Conservation (phyloP, 345 rosid species). For the Eucalyptus sp. region DNA sequence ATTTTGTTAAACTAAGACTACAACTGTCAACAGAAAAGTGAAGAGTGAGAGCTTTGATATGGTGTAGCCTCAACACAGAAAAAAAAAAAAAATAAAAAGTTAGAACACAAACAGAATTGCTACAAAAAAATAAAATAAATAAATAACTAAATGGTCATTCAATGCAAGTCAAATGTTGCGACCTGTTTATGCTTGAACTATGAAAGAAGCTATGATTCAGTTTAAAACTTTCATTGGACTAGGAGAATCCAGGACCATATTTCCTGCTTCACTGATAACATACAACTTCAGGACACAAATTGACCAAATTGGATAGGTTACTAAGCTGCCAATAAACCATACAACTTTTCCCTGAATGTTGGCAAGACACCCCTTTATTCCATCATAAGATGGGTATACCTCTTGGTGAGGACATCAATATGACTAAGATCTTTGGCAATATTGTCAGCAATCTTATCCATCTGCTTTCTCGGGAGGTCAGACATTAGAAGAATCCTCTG, state of each 20-base stretch:
- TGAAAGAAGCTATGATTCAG: not conserved
- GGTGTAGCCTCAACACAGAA: not conserved
- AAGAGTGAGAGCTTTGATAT: not conserved
- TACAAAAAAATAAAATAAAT: not conserved
- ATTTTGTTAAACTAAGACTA: conserved; percentile 78
- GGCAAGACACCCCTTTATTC: not conserved
- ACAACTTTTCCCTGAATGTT: not conserved
- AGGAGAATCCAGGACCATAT: not conserved
- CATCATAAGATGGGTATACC: conserved; percentile 21
- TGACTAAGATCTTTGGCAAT: conserved; percentile 70
- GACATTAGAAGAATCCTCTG: conserved; percentile 95
- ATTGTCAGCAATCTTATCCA: conserved; percentile 72
- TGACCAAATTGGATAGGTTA: not conserved
- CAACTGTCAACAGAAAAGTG: conserved; percentile 55
- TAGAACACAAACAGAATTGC: not conserved
- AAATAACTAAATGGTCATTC: not conserved
- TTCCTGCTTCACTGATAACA: not conserved
- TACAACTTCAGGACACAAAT: not conserved
- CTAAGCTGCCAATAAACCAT: not conserved
- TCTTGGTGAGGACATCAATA: conserved; percentile 84
- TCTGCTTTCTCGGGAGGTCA: conserved; percentile 95
- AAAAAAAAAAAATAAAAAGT: not conserved
- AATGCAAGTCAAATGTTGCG: not conserved
- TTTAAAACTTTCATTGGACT: not conserved
- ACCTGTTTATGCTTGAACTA: not conserved